phyloP scores from a whole-genome alignment of 768 basidiomycete genomes.

The Mycena venus region DNA sequence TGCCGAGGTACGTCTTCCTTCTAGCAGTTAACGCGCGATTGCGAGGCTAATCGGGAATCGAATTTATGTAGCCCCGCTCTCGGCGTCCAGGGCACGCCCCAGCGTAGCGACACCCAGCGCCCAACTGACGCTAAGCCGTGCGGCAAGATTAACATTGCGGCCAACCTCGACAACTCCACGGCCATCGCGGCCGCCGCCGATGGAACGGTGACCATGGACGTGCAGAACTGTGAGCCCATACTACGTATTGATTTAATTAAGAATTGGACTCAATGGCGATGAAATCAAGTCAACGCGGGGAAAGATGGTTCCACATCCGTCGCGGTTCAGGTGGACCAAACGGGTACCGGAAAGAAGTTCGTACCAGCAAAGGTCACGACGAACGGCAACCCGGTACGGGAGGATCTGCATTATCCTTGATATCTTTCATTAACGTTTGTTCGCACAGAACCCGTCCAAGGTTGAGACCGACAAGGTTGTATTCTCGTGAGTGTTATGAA shows the following conservation, averaged over 20 bases:
- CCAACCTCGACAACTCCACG: slow-evolving; percentile 28
- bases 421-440: not conserved
- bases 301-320: slow-evolving; percentile 33
- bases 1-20: not conserved
- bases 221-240: slow-evolving; percentile 41
- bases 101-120: slow-evolving; percentile 31
- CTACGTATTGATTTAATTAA: not conserved
- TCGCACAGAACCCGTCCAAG: slow-evolving; percentile 46
- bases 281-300: slow-evolving; percentile 43
- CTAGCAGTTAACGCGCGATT: not conserved
- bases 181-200: slow-evolving; percentile 36
- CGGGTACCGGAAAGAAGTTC: slow-evolving; percentile 27
- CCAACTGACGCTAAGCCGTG: slow-evolving; percentile 29
- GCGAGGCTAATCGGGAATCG: not conserved
- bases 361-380: slow-evolving; percentile 25
- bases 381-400: slow-evolving; percentile 33
- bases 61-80: not conserved
- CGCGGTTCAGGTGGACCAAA: slow-evolving; percentile 29
- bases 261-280: not conserved
- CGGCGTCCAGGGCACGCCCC: not conserved
- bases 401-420: not conserved
- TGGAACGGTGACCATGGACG: slow-evolving; percentile 43
- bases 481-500: slow-evolving; percentile 40
- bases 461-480: slow-evolving; percentile 56
- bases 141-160: slow-evolving; percentile 24